phyloP scores from a whole-genome alignment of 139 green algal species.

The Auxenochlorella pyrenoidosa region DNA sequence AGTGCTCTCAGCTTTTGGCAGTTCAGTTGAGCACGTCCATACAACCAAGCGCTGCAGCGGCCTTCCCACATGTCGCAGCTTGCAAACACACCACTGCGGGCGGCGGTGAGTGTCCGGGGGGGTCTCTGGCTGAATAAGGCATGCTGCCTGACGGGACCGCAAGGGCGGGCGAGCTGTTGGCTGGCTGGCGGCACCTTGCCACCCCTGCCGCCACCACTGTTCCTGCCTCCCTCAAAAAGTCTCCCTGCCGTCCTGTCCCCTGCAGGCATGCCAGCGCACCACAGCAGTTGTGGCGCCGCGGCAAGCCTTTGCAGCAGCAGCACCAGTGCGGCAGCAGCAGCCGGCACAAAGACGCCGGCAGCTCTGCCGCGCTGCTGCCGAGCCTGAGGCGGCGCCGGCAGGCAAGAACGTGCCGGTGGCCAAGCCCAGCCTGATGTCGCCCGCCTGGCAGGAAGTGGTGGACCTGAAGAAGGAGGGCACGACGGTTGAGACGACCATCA shows the following conservation, averaged over 20 bases:
- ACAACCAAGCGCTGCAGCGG: neutral
- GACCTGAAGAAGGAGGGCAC: slow-evolving; percentile 1
- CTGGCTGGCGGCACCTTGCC: neutral
- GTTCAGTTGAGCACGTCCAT: neutral
- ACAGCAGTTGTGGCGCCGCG: neutral
- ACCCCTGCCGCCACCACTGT: neutral
- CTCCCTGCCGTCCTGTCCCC: neutral
- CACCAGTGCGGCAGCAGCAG: neutral
- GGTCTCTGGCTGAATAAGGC: too few species aligned
- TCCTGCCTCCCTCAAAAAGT: neutral
- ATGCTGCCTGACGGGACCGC: neutral
- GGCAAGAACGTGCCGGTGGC: neutral
- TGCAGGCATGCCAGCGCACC: neutral
- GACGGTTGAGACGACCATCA: neutral
- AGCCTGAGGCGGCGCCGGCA: neutral
- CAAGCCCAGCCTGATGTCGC: slow-evolving; percentile 28
- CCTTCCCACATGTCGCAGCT: neutral
- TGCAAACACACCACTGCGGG: neutral
- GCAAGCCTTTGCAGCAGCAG: neutral
- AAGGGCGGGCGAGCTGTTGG: neutral
- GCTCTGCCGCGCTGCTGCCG: neutral
- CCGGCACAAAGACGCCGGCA: neutral
- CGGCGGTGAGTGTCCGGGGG: neutral
- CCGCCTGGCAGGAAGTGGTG: slow-evolving; percentile 9
- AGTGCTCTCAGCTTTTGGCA: neutral